These are phyloP conservation scores for Stemphylium beticola DNA, from an alignment of 2,329 filamentous ascomycete species.

Conservation along the genomic window DNA sequence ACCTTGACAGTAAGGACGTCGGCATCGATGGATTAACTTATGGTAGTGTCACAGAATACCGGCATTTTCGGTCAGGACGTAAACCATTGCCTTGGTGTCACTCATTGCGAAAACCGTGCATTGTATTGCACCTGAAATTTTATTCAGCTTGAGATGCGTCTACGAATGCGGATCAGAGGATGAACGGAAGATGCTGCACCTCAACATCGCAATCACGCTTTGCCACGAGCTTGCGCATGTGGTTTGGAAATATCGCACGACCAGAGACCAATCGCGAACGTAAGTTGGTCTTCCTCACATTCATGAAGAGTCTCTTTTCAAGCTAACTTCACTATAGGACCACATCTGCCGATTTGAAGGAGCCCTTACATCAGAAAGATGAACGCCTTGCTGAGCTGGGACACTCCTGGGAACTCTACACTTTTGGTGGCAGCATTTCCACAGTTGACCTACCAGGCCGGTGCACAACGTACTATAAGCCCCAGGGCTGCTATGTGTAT, in stretches of 20 bases:
- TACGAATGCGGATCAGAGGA: not conserved
- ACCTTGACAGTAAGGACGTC: not conserved
- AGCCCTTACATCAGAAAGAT: not conserved
- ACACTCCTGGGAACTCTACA: slow-evolving; percentile 5
- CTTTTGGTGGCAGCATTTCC: slow-evolving; percentile 11
- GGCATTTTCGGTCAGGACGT: not conserved
- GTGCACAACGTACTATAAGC: slow-evolving; percentile 1
- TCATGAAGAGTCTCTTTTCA: not conserved
- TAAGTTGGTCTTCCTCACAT: not conserved
- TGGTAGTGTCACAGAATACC: not conserved
- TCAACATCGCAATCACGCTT: slow-evolving; percentile 7
- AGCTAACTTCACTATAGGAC: not conserved
- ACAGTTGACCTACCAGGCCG: slow-evolving; percentile 5
- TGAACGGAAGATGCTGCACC: not conserved
- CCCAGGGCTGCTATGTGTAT: no score
- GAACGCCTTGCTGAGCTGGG: slow-evolving; percentile 7
- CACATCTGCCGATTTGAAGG: not conserved
- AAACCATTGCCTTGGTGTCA: not conserved
- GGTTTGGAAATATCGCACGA: slow-evolving; percentile 5
- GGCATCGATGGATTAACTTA: not conserved
- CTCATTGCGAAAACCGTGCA: not conserved
- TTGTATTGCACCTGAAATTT: slow-evolving; percentile 8
- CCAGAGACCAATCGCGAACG: not conserved
- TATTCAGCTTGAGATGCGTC: slow-evolving; percentile 1
- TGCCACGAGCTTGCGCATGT: slow-evolving; percentile 11